Evolutionary conservation across 2,329 filamentous ascomycete species (phyloP).

Genomic region (Aureobasidium sp.): DNA sequence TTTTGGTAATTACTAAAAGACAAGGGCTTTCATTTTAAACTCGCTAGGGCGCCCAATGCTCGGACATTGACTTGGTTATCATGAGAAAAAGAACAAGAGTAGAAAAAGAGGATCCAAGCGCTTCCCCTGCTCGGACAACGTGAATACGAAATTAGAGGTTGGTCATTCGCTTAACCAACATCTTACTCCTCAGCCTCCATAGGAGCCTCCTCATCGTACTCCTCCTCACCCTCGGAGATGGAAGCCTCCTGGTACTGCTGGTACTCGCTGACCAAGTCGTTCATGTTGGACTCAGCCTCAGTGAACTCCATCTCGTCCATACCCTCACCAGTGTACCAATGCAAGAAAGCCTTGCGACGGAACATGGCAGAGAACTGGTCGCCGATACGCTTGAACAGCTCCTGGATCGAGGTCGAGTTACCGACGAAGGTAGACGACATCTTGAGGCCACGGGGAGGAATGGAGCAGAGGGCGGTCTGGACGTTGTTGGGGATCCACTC

Average conservation of each 20-base stretch:
- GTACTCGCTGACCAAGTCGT: slow-evolving; percentile 98
- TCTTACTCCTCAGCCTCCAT: slow-evolving; percentile 62
- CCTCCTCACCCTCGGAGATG: slow-evolving; percentile 94
- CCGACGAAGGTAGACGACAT: slow-evolving; percentile 99
- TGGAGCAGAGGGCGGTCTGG: slow-evolving; percentile 97
- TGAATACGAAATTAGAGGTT: slow-evolving; percentile 8
- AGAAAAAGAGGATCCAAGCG: slow-evolving; percentile 11
- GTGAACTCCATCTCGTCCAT: slow-evolving; percentile 99
- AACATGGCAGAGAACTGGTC: slow-evolving; percentile 99
- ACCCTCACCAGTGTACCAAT: slow-evolving; percentile 99
- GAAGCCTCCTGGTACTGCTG: slow-evolving; percentile 99
- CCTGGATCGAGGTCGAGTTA: slow-evolving; percentile 99
- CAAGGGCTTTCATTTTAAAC: slow-evolving; percentile 10
- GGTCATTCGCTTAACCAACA: neutral
- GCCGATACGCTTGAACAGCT: slow-evolving; percentile 99
- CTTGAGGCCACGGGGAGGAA: slow-evolving; percentile 93
- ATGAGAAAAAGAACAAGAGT: slow-evolving; percentile 6
- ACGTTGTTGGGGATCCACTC: slow-evolving; percentile 99
- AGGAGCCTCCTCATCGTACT: slow-evolving; percentile 79
- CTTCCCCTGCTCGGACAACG: slow-evolving; percentile 5
- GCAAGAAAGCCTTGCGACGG: slow-evolving; percentile 99
- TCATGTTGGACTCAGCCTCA: slow-evolving; percentile 99
- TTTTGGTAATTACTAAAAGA: slow-evolving; percentile 9
- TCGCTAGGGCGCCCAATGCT: slow-evolving; percentile 12
- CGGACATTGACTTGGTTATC: slow-evolving; percentile 10